These are phyloP conservation scores for Phytophthora sansomeana DNA, from an alignment of 352 stramenopile species.

Conservation along the genomic window DNA sequence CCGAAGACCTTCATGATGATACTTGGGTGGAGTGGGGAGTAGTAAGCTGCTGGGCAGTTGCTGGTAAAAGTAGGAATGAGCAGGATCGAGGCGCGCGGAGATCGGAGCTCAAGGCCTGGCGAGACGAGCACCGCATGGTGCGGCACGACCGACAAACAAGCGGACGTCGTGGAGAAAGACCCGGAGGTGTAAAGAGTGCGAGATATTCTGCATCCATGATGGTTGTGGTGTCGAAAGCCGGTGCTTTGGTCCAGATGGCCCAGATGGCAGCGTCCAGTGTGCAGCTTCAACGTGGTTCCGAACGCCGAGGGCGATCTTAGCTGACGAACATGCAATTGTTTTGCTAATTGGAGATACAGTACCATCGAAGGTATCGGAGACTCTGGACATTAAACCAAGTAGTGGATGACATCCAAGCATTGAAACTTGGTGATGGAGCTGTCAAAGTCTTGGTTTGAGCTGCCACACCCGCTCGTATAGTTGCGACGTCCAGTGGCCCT, in stretches of 20 bases:
- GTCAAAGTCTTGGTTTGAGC: no score
- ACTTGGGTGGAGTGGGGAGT: conserved; percentile 16
- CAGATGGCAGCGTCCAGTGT: neutral
- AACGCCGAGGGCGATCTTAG: neutral
- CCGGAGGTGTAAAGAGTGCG: conserved; percentile 1
- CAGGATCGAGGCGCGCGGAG: conserved; percentile 10
- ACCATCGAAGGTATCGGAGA: no score
- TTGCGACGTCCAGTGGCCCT: conserved; percentile 12
- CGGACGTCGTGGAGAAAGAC: conserved; percentile 19
- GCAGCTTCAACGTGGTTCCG: conserved; percentile 28
- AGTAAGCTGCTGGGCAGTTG: conserved; percentile 47
- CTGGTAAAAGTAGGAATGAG: no score
- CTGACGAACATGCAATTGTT: neutral
- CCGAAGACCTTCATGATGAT: conserved; percentile 57
- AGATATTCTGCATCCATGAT: conserved; percentile 17
- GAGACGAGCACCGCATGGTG: conserved; percentile 22
- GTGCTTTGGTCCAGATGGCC: neutral
- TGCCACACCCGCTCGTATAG: neutral
- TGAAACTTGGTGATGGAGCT: no score
- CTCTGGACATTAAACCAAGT: no score
- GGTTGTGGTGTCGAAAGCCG: conserved; percentile 25
- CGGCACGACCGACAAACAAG: conserved; percentile 19
- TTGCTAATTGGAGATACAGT: no score
- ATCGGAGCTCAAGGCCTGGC: no score
- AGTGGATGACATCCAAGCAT: neutral